These are phyloP conservation scores for Phoma sp. DNA, from an alignment of 2,329 filamentous ascomycete genomes.

Conservation along the genomic window DNA sequence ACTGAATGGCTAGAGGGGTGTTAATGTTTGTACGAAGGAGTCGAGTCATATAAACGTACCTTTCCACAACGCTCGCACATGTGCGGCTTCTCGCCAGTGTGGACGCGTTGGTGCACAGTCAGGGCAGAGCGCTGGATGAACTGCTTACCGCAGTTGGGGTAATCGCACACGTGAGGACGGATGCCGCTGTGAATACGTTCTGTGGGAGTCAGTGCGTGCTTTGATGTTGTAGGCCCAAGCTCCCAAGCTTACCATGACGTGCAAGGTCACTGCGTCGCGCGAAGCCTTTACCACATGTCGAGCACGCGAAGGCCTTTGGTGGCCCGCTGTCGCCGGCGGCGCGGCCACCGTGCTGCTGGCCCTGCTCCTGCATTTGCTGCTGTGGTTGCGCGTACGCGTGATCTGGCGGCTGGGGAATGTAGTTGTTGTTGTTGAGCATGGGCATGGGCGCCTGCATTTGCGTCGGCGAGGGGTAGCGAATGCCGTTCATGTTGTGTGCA, in stretches of 20 bases:
- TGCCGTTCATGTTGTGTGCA: conserved; percentile 58
- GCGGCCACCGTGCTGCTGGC: conserved; percentile 52
- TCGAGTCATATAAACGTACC: conserved; percentile 61
- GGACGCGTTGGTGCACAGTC: conserved; percentile 93
- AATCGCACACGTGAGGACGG: conserved; percentile 91
- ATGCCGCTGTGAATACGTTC: conserved; percentile 95
- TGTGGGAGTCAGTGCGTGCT: conserved; percentile 54
- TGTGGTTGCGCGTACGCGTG: conserved; percentile 55
- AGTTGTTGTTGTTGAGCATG: conserved; percentile 64
- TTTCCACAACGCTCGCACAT: conserved; percentile 97
- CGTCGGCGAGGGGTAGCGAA: conserved; percentile 62
- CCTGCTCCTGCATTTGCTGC: conserved; percentile 45
- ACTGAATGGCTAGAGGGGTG: conserved; percentile 77
- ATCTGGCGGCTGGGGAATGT: conserved; percentile 59
- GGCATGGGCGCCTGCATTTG: conserved; percentile 61
- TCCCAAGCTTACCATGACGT: conserved; percentile 77
- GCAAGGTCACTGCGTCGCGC: conserved; percentile 92
- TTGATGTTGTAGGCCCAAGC: conserved; percentile 44
- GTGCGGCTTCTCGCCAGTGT: conserved; percentile 98
- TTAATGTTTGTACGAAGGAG: conserved; percentile 28
- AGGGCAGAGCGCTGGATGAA: conserved; percentile 97
- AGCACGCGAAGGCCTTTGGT: conserved; percentile 85
- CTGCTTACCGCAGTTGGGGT: conserved; percentile 86
- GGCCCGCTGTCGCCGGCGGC: conserved; percentile 58
- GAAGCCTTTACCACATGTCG: conserved; percentile 89